Evolutionary conservation across 257 asterid genomes (phyloP).

Genomic region (Gynochthodes officinalis): DNA sequence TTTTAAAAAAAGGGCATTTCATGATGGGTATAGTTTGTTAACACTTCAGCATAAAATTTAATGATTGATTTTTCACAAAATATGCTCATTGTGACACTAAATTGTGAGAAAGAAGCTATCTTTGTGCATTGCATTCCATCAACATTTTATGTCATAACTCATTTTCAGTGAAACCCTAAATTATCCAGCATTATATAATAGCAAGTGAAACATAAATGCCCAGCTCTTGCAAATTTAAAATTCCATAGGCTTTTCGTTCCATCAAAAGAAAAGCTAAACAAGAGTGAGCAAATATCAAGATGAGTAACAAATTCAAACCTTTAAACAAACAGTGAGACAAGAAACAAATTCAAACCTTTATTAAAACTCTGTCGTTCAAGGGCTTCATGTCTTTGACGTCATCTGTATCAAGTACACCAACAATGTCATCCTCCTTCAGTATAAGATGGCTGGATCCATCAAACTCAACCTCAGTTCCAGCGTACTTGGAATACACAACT

Average conservation of each 20-base stretch:
- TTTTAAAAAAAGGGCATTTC: no score
- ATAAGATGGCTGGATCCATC: slow-evolving; percentile 75
- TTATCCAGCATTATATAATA: no score
- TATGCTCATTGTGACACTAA: no score
- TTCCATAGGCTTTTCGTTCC: not conserved
- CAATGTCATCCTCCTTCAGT: slow-evolving; percentile 91
- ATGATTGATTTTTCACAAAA: no score
- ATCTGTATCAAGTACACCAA: slow-evolving; percentile 81
- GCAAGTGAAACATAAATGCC: no score
- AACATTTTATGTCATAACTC: no score
- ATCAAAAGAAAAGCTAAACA: not conserved
- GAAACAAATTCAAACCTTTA: slow-evolving; percentile 47
- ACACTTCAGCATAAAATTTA: no score
- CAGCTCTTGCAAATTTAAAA: not conserved
- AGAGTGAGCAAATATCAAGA: not conserved
- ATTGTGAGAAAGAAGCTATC: not conserved
- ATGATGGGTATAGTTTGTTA: no score
- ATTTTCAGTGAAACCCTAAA: no score
- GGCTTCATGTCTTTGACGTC: slow-evolving; percentile 88
- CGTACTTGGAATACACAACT: slow-evolving; percentile 85
- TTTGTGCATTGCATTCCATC: no score
- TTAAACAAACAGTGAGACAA: slow-evolving; percentile 17
- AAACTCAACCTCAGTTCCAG: slow-evolving; percentile 96
- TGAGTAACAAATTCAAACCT: slow-evolving; percentile 38
- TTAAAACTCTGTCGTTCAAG: slow-evolving; percentile 81